These are phyloP conservation scores for Cyclotella choctawhatcheeana DNA, from an alignment of 108 stramenopile species.

Conservation along the genomic window DNA sequence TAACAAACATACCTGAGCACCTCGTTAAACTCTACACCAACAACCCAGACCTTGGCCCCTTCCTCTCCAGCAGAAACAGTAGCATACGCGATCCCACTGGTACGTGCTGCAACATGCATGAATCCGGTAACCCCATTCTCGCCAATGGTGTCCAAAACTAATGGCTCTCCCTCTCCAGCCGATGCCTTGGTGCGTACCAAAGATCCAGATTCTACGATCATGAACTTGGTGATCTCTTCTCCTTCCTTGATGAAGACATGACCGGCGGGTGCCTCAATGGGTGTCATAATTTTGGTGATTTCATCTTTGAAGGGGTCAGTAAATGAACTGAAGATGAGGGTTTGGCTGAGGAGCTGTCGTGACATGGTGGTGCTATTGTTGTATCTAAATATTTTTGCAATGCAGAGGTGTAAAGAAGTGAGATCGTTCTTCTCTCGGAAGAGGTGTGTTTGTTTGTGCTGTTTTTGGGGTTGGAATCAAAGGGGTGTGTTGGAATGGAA, in stretches of 20 bases:
- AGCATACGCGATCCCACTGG: constrained; percentile 45
- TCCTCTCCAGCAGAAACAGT: constrained; percentile 44
- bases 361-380: constrained; percentile 18
- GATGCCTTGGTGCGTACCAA: constrained; percentile 53
- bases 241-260: constrained; percentile 70
- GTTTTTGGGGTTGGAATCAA: too few species aligned
- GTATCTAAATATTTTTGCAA: not conserved
- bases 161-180: constrained; percentile 1
- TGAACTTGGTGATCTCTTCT: constrained; percentile 30
- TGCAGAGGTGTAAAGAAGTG: not conserved
- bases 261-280: constrained; percentile 47
- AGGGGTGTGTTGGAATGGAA: too few species aligned
- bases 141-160: constrained; percentile 13
- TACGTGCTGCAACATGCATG: constrained; percentile 54
- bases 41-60: constrained; percentile 54
- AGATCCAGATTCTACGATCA: constrained; percentile 57
- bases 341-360: constrained; percentile 24
- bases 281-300: constrained; percentile 47
- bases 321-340: constrained; percentile 3
- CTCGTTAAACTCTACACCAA: constrained; percentile 47
- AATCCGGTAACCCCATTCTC: constrained; percentile 45
- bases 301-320: constrained; percentile 38
- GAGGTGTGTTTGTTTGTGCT: not conserved
- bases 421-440: not conserved
- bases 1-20: constrained; percentile 22